Percentiles rank a stretch among this genome's conserved stretches.
phyloP scores from a whole-genome alignment of 2,329 filamentous ascomycete species.

The Alternaria rosae region DNA sequence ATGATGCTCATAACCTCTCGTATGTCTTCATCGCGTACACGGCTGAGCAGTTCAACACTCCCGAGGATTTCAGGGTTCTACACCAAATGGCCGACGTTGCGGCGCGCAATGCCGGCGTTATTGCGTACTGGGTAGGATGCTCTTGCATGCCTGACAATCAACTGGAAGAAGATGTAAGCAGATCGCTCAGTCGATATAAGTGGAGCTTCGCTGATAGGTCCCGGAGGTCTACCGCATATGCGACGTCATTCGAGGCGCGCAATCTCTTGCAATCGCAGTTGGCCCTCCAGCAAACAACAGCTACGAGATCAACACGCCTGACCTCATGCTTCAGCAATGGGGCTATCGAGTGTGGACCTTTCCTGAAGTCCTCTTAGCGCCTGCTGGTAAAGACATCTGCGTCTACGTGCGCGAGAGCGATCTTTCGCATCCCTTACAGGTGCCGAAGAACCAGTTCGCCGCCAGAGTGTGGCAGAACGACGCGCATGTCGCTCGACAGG shows the following conservation, averaged over 20 bases:
- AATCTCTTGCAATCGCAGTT: conserved; percentile 54
- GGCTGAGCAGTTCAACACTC: conserved; percentile 48
- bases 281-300: conserved; percentile 35
- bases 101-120: conserved; percentile 46
- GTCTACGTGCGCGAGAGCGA: conserved; percentile 45
- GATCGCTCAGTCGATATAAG: not conserved
- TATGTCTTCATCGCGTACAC: conserved; percentile 56
- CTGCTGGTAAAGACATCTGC: conserved; percentile 35
- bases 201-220: not conserved
- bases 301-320: conserved; percentile 29
- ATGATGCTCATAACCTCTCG: conserved; percentile 30
- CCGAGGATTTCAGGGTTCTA: conserved; percentile 38
- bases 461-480: conserved; percentile 52
- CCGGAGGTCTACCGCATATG: conserved; percentile 54
- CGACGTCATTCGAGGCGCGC: conserved; percentile 55
- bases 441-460: conserved; percentile 54
- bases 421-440: conserved; percentile 23
- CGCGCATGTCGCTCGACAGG: conserved; percentile 42
- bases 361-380: conserved; percentile 53
- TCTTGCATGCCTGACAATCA: conserved; percentile 53
- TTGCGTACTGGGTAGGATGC: conserved; percentile 55
- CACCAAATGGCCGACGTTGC: conserved; percentile 51
- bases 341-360: conserved; percentile 58
- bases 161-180: conserved; percentile 39
- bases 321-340: conserved; percentile 52